Evolutionary conservation across 768 basidiomycete species (phyloP).

Genomic region (Artomyces pyxidatus): DNA sequence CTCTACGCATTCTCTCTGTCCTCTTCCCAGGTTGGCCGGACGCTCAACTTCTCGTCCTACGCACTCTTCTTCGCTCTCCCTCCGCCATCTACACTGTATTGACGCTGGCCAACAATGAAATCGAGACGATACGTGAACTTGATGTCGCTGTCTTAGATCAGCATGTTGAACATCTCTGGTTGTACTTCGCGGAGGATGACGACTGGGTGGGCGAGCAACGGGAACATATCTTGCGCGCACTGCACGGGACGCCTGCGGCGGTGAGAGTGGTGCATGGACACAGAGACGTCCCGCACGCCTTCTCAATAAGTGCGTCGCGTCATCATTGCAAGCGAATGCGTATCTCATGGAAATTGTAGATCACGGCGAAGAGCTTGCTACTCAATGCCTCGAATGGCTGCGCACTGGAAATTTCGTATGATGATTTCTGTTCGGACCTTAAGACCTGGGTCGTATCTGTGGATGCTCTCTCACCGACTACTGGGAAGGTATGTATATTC

Average conservation of each 20-base stretch:
- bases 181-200: constrained; percentile 58
- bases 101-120: constrained; percentile 61
- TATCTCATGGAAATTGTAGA: background rate
- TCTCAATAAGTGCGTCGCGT: constrained; percentile 55
- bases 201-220: constrained; percentile 63
- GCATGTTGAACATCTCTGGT: constrained; percentile 32
- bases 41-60: constrained; percentile 37
- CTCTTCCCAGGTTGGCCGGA: constrained; percentile 46
- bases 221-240: constrained; percentile 24
- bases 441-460: too few species aligned
- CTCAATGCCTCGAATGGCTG: background rate
- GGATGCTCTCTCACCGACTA: too few species aligned
- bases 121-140: constrained; percentile 46
- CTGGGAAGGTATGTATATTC: too few species aligned
- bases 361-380: background rate
- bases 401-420: background rate
- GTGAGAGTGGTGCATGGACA: constrained; percentile 36
- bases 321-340: too few species aligned
- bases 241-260: constrained; percentile 31
- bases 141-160: constrained; percentile 37
- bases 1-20: constrained; percentile 33
- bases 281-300: constrained; percentile 56
- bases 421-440: too few species aligned
- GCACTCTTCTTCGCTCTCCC: constrained; percentile 43
- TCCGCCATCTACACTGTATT: constrained; percentile 44